phyloP scores from a whole-genome alignment of 2,329 filamentous ascomycete genomes.

The Massarina eburnea region DNA sequence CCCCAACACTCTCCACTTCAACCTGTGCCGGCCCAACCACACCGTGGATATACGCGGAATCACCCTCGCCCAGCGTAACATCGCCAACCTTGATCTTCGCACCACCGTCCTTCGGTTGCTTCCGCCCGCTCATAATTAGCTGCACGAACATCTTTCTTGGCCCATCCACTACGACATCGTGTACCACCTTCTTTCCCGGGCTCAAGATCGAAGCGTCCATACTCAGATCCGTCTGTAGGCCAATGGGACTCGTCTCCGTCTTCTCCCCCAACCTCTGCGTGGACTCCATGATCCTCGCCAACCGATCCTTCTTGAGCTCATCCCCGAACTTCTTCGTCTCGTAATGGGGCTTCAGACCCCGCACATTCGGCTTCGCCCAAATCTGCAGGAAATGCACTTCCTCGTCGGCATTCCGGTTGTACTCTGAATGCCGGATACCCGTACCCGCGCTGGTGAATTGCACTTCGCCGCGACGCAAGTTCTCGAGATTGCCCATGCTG shows the following conservation, averaged over 20 bases:
- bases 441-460: slow-evolving; percentile 90
- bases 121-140: slow-evolving; percentile 65
- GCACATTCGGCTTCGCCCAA: slow-evolving; percentile 79
- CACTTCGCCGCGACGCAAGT: slow-evolving; percentile 78
- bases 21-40: slow-evolving; percentile 47
- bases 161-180: slow-evolving; percentile 68
- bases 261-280: slow-evolving; percentile 65
- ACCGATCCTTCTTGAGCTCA: slow-evolving; percentile 68
- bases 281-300: slow-evolving; percentile 76
- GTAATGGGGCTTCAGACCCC: slow-evolving; percentile 72
- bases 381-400: slow-evolving; percentile 87
- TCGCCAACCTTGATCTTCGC: slow-evolving; percentile 71
- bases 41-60: slow-evolving; percentile 73
- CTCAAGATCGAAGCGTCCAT: slow-evolving; percentile 78
- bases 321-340: slow-evolving; percentile 74
- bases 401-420: slow-evolving; percentile 71
- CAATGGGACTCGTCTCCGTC: slow-evolving; percentile 66
- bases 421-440: slow-evolving; percentile 77
- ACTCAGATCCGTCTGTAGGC: slow-evolving; percentile 79
- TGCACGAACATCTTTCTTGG: slow-evolving; percentile 77
- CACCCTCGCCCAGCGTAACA: slow-evolving; percentile 70
- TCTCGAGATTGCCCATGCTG: slow-evolving; percentile 70
- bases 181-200: slow-evolving; percentile 67
- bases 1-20: slow-evolving; percentile 51
- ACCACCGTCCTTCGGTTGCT: slow-evolving; percentile 66